Evolutionary conservation across 1,284 basidiomycete species (phyloP).

Genomic region (Moesziomyces sp.): DNA sequence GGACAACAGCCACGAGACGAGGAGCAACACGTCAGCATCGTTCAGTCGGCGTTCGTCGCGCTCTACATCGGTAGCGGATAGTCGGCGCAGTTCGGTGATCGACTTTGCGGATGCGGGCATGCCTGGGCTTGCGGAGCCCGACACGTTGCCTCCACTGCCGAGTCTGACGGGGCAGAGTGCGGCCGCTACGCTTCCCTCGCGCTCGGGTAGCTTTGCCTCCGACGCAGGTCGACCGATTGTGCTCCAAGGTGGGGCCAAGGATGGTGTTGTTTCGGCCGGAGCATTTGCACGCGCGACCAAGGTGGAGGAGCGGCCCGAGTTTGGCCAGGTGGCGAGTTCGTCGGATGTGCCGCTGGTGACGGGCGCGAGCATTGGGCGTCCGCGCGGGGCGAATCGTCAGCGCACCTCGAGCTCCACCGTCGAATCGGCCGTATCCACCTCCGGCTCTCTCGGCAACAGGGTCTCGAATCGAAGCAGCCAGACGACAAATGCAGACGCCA

Average conservation of each 20-base stretch:
- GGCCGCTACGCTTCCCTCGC: neutral
- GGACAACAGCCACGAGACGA: constrained; percentile 15
- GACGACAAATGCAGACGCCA: constrained; percentile 17
- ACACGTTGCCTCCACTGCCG: constrained; percentile 23
- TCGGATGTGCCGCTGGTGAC: constrained; percentile 38
- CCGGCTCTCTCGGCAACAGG: constrained; percentile 16
- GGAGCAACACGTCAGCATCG: constrained; percentile 21
- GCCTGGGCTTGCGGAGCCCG: constrained; percentile 17
- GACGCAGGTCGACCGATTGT: constrained; percentile 2
- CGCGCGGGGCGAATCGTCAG: constrained; percentile 16
- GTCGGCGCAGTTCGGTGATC: constrained; percentile 26
- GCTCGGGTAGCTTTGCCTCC: neutral
- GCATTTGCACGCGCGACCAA: constrained; percentile 34
- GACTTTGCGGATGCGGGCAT: constrained; percentile 30
- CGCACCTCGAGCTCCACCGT: constrained; percentile 30
- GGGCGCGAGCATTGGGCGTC: constrained; percentile 29
- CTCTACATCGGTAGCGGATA: constrained; percentile 17
- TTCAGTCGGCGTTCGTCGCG: constrained; percentile 25
- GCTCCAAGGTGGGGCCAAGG: constrained; percentile 15
- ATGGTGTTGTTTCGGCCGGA: constrained; percentile 33
- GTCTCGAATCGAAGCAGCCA: constrained; percentile 39
- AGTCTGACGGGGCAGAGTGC: constrained; percentile 27
- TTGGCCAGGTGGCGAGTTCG: constrained; percentile 39
- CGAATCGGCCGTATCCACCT: constrained; percentile 26
- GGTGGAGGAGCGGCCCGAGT: constrained; percentile 16